Base-by-base conservation (phyloP, 2,329 filamentous ascomycete species). In the Neonectria magnoliae region DNA sequence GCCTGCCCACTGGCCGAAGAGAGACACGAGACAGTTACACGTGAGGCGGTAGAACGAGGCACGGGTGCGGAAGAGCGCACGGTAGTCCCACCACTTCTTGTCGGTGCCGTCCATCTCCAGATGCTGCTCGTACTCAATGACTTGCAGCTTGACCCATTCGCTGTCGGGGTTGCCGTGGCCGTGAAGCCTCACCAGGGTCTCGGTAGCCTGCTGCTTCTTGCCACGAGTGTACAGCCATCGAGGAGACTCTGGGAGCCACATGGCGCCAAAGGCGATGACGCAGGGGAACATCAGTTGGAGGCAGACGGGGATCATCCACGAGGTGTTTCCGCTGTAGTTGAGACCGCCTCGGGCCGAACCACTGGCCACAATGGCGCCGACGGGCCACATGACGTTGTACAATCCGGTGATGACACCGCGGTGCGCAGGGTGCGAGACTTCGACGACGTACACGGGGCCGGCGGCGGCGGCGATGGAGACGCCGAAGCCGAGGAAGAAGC, bases 401-500 rank as follows among this genome's bases (percentile, higher is more conserved):
- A 90, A 82, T 45, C 87, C 89, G 1, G 88, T 89, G 68, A 89
- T 80, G 22, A 80, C 62, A 59, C 83, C 83, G 31, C 83, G 80
- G 52, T 81, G 82, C 4, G 81, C 81, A 2, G 83, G 83, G 65
- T 83, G 81, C 38, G 79, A 79, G 31, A 84, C 77, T 66, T 85
- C 83, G 11, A 83, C 78, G 33, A 83, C 81, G 65, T 84, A 84
- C 60, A 81, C 80, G 6, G 83, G 83, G 1, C 81, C 83, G 7
- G 83, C 82, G 1, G 81, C 78, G 1, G 81, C 79, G 18, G 81
- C 81, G 58, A 85, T 82, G 20, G 79, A 78, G 57, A 85, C 82
- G 59, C 83, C 83, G 65, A 90, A 89, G 41, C 88, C 88, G 2
- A 90, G 83, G 41, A 90, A 77, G 77, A 90, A 89, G 5, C 87